Evolutionary conservation across 345 rosid genomes (phyloP).

Genomic region (Aquilaria yunnanensis): DNA sequence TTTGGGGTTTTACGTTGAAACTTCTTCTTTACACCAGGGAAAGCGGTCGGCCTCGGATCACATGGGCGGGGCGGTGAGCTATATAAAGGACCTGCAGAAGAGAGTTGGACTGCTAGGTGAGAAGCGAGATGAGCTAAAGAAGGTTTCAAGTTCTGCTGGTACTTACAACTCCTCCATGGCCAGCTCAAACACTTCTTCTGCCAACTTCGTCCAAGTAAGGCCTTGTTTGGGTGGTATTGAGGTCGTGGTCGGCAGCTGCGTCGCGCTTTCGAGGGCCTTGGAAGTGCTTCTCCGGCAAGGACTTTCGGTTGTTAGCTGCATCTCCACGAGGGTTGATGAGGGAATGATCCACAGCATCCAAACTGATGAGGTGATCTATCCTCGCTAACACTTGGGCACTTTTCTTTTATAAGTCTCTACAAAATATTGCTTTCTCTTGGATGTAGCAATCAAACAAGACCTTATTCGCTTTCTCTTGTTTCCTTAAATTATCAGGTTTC

Average conservation of each 20-base stretch:
- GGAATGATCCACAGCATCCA: constrained; percentile 37
- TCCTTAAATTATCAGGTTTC: constrained; percentile 26
- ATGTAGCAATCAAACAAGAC: too few relatives aligned
- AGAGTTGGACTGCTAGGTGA: constrained; percentile 13
- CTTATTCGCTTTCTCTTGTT: too few relatives aligned
- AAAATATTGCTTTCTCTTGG: too few relatives aligned
- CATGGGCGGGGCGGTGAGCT: constrained; percentile 28
- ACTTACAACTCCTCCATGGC: background rate
- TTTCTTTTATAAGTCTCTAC: background rate
- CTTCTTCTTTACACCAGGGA: constrained; percentile 22
- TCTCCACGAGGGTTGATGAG: constrained; percentile 33
- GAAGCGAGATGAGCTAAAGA: constrained; percentile 31
- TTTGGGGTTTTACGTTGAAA: constrained; percentile 5
- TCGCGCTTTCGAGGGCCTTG: constrained; percentile 33
- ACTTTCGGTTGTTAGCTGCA: constrained; percentile 27
- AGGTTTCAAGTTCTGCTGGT: constrained; percentile 5
- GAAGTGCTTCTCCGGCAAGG: constrained; percentile 33
- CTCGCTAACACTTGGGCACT: too few relatives aligned
- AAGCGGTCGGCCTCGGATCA: constrained; percentile 40
- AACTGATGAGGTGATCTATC: constrained; percentile 33
- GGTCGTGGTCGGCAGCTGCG: constrained; percentile 24
- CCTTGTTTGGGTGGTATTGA: constrained; percentile 38
- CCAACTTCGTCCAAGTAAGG: constrained; percentile 22
- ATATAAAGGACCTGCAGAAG: constrained; percentile 27
- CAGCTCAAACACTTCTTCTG: constrained; percentile 10